A percentile compares a stretch with the other conserved stretches of the same genome.
Evolutionary conservation across 2,329 filamentous ascomycete genomes (phyloP).

Genomic region (Ophiobolus disseminans): DNA sequence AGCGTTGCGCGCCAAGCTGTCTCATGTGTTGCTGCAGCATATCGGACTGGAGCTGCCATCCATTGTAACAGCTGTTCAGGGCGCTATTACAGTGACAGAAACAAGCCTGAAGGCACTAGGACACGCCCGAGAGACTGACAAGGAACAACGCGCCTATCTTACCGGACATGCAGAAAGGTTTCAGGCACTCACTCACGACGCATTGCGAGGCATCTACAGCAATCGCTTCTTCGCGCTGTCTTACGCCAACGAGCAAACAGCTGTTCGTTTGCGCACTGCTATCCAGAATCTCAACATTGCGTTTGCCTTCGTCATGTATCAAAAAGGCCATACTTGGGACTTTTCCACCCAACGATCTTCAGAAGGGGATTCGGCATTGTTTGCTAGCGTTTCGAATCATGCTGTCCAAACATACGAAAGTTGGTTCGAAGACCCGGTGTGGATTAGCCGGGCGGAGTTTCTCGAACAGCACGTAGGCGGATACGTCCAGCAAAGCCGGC

Average conservation of each 20-base stretch:
- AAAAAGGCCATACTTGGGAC: slow-evolving; percentile 33
- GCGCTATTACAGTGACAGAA: slow-evolving; percentile 19
- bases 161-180: slow-evolving; percentile 27
- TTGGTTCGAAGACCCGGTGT: slow-evolving; percentile 12
- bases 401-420: slow-evolving; percentile 16
- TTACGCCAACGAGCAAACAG: slow-evolving; percentile 7
- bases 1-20: slow-evolving; percentile 35
- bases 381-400: neutral
- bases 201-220: slow-evolving; percentile 30
- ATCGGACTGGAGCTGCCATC: slow-evolving; percentile 38
- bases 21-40: slow-evolving; percentile 40
- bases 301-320: slow-evolving; percentile 34
- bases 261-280: slow-evolving; percentile 42
- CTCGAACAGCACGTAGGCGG: slow-evolving; percentile 22
- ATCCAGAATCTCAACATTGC: slow-evolving; percentile 37
- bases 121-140: slow-evolving; percentile 20
- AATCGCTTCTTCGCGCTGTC: slow-evolving; percentile 30
- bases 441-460: slow-evolving; percentile 19
- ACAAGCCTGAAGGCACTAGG: slow-evolving; percentile 25
- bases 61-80: slow-evolving; percentile 24
- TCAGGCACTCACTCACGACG: slow-evolving; percentile 26
- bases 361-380: neutral
- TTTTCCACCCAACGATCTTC: slow-evolving; percentile 12
- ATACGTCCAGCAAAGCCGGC: slow-evolving; percentile 26
- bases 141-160: slow-evolving; percentile 32